Evolutionary conservation across 306 rosid species (phyloP).

Genomic region (Cucumis melo): DNA sequence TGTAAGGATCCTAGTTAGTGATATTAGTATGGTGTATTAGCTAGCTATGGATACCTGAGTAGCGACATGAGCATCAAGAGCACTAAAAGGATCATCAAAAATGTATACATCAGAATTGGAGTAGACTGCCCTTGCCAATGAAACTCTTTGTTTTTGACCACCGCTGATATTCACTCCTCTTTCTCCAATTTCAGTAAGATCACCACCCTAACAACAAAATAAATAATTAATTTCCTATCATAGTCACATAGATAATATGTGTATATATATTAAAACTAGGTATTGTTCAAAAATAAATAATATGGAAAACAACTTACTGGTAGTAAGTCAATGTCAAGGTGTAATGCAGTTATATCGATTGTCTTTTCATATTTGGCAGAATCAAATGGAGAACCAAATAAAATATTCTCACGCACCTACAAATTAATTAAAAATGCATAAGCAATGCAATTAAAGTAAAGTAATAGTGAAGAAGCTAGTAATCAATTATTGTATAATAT

Average conservation of each 20-base stretch:
- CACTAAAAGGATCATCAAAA: no score
- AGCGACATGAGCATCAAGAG: no score
- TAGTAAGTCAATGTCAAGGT: slow-evolving; percentile 20
- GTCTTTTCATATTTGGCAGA: slow-evolving; percentile 20
- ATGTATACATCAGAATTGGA: no score
- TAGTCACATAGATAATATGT: neutral
- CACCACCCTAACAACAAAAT: neutral
- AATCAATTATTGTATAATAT: no score
- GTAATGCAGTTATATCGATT: slow-evolving; percentile 26
- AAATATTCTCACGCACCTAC: slow-evolving; percentile 35
- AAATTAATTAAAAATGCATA: neutral
- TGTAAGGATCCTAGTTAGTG: no score
- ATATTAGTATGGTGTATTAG: no score
- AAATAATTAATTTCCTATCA: neutral
- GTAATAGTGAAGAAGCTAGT: no score
- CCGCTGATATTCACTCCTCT: no score
- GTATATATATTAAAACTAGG: neutral
- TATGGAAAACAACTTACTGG: neutral
- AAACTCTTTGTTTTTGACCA: no score
- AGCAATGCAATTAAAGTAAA: no score
- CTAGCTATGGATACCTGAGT: no score
- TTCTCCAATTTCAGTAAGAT: neutral
- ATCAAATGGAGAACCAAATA: slow-evolving; percentile 28
- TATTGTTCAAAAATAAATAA: neutral
- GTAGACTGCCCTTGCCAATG: no score